Base-by-base conservation (phyloP, 2,329 filamentous ascomycete genomes). In the Dendryphion nanum region DNA sequence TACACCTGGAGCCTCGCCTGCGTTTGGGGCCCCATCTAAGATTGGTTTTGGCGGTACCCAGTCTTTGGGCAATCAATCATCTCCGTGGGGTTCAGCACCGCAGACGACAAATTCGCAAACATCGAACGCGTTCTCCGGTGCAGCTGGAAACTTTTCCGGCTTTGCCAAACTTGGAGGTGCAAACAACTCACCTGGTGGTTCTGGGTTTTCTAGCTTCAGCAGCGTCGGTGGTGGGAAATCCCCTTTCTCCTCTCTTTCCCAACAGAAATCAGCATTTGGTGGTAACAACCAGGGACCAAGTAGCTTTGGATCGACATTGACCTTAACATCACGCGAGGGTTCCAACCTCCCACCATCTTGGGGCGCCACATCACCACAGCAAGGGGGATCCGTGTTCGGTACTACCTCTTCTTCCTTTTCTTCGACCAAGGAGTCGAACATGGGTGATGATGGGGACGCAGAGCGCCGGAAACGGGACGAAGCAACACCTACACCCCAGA, bases 281-380 rank as follows among this genome's bases (percentile, higher is more conserved):
- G 10, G 10, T 26, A n/a, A n/a, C 10, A 26, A 26, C 10, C 23
- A 26, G 23, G 26, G 30, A 5, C 41, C 45, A 13, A 38, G 42
- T 37, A 39, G 26, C 18, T 45, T 48, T 30, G 68, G 65, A 4
- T 72, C 69, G 4, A 71, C 68, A 3, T 54, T 67, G 15, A 64
- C 59, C n/a, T 42, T 68, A 30, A 55, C 53, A 34, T 66, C 65
- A 15, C 55, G 50, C 32, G 46, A 50, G 35, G 55, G 54, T 26
- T 64, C 60, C 6, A 61, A 59, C 2, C 39, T 63, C 5, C 55
- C 31, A 8, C 29, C 56, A 16, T 65, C 59, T 2, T 64, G 53
- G 50, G 50, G 48, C 6, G 61, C 53, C 19, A 63, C 61, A 14
- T 54, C 62, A 6, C 51, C 55, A 2, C 52, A 61, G 37, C 50